Percentiles rank a stretch among this genome's conserved stretches.
Conservation (phyloP, 345 rosid species). For the Salix caprea region DNA sequence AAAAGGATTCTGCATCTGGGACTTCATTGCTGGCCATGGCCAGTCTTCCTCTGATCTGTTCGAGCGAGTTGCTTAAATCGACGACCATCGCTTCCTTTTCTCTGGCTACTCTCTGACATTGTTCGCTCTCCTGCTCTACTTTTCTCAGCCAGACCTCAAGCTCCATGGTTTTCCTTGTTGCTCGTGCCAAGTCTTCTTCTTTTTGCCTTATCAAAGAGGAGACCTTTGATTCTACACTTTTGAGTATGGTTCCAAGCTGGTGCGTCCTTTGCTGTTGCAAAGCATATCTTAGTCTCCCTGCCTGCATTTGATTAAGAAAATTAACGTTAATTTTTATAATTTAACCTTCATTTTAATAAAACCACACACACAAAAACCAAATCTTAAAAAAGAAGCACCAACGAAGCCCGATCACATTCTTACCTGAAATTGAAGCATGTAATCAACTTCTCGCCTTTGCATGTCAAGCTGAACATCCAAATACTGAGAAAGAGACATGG, state of each 20-base stretch:
- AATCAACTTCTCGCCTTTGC: constrained; percentile 39
- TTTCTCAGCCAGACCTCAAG: constrained; percentile 48
- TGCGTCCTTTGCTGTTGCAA: constrained; percentile 60
- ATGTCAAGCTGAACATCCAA: constrained; percentile 31
- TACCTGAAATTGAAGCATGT: constrained; percentile 35
- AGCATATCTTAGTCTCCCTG: constrained; percentile 42
- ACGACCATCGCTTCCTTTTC: constrained; percentile 55
- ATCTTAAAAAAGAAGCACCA: neutral
- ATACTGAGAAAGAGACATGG: constrained; percentile 22
- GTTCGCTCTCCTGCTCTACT: constrained; percentile 51
- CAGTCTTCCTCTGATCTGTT: constrained; percentile 17
- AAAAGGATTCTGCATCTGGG: constrained; percentile 18
- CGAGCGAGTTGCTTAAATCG: constrained; percentile 42
- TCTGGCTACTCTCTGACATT: constrained; percentile 58
- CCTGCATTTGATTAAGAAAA: constrained; percentile 25
- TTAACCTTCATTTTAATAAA: too few species aligned
- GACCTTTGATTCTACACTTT: constrained; percentile 40
- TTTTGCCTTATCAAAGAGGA: constrained; percentile 41
- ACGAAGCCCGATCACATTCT: neutral
- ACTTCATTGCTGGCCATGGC: neutral
- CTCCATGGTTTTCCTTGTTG: constrained; percentile 45
- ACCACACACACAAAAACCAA: neutral
- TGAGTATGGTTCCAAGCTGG: constrained; percentile 33
- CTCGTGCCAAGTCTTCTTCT: constrained; percentile 57
- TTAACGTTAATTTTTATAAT: neutral